phyloP scores from a whole-genome alignment of 768 basidiomycete species.

The Scleroderma citrinum region DNA sequence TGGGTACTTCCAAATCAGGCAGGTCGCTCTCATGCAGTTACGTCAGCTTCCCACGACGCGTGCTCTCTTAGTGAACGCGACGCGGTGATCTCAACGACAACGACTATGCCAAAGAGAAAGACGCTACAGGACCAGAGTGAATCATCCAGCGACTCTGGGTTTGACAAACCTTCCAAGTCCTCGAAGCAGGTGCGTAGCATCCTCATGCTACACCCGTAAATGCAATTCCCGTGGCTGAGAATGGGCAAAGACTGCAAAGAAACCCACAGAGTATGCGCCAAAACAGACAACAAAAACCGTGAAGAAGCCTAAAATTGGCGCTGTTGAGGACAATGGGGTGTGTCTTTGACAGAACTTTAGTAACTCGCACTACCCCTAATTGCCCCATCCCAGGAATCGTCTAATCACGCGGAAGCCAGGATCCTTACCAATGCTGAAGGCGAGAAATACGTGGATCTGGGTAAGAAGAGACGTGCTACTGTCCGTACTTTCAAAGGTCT shows the following conservation, averaged over 20 bases:
- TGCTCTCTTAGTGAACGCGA: slow-evolving; percentile 7
- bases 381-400: slow-evolving; percentile 8
- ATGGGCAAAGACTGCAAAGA: slow-evolving; percentile 1
- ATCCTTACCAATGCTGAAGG: slow-evolving; percentile 21
- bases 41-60: neutral
- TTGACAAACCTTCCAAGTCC: neutral
- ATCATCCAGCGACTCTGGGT: neutral
- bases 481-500: slow-evolving; percentile 46
- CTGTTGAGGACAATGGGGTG: neutral
- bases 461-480: slow-evolving; percentile 65
- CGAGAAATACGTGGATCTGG: slow-evolving; percentile 55
- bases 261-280: slow-evolving; percentile 7
- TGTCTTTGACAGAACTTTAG: neutral
- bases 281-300: slow-evolving; percentile 11
- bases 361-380: slow-evolving; percentile 12
- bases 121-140: slow-evolving; percentile 13
- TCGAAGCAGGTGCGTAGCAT: neutral
- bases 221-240: neutral
- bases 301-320: slow-evolving; percentile 34
- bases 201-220: neutral
- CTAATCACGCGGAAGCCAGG: slow-evolving; percentile 2
- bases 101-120: slow-evolving; percentile 14
- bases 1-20: slow-evolving; percentile 26
- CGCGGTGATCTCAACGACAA: neutral
- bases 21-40: slow-evolving; percentile 17